Conservation (phyloP, 305 asterid species). For the Solanum chacoense region DNA sequence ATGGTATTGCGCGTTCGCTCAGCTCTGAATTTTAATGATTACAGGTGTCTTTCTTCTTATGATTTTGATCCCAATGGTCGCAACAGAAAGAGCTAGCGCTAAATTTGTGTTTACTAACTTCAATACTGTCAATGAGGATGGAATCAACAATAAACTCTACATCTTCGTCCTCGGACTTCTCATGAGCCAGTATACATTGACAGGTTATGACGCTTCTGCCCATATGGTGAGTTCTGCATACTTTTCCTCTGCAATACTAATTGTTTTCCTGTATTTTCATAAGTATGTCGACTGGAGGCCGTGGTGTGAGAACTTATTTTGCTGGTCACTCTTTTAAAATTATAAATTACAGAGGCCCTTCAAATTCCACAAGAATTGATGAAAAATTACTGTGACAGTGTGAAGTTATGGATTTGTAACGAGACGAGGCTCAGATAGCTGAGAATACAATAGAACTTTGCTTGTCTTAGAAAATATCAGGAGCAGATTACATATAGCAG, state of each 20-base stretch:
- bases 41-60: constrained; percentile 88
- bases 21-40: constrained; percentile 2
- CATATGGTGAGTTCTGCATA: constrained; percentile 54
- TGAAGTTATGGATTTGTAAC: not conserved
- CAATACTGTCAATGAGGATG: constrained; percentile 59
- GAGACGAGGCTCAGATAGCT: not conserved
- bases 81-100: constrained; percentile 64
- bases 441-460: not conserved
- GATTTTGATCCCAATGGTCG: constrained; percentile 77
- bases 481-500: not conserved
- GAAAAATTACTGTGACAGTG: not conserved
- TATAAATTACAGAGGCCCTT: not conserved
- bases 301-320: not conserved
- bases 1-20: not conserved
- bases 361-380: not conserved
- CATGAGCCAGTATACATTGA: constrained; percentile 81
- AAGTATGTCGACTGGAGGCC: not conserved
- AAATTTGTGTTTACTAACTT: constrained; percentile 71
- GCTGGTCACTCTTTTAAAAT: not conserved
- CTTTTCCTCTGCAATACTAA: not conserved
- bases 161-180: constrained; percentile 80
- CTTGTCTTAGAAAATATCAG: not conserved
- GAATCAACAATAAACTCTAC: constrained; percentile 48
- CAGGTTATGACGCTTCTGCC: constrained; percentile 91
- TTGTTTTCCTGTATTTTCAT: not conserved